phyloP scores from a whole-genome alignment of 2,329 filamentous ascomycete genomes.

The Claviceps paspali region DNA sequence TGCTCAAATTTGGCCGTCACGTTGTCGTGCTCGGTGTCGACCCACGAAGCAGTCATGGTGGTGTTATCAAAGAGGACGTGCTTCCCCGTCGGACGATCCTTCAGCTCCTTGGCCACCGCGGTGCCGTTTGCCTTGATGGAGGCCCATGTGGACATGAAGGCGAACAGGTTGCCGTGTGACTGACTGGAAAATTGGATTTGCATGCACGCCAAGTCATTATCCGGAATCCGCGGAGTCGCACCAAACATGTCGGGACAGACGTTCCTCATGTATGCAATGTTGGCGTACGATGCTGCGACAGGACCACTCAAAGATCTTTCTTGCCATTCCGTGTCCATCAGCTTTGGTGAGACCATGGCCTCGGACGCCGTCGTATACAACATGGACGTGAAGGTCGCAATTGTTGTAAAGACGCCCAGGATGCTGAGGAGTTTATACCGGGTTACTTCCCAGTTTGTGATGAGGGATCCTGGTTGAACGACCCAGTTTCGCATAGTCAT shows the following conservation, averaged over 20 bases:
- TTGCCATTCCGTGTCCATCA: conserved; percentile 43
- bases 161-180: conserved; percentile 53
- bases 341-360: conserved; percentile 57
- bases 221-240: conserved; percentile 21
- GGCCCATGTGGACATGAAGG: conserved; percentile 44
- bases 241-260: conserved; percentile 48
- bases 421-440: conserved; percentile 47
- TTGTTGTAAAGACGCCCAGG: conserved; percentile 48
- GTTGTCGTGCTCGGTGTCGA: conserved; percentile 38
- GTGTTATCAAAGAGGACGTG: conserved; percentile 58
- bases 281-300: conserved; percentile 48
- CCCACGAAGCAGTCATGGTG: conserved; percentile 54
- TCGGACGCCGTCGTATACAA: conserved; percentile 67
- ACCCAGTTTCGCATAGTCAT: conserved; percentile 67
- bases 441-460: conserved; percentile 53
- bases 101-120: conserved; percentile 23
- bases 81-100: conserved; percentile 40
- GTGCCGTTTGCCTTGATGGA: conserved; percentile 27
- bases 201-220: conserved; percentile 41
- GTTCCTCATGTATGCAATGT: conserved; percentile 36
- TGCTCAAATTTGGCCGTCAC: conserved; percentile 33
- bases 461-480: conserved; percentile 54
- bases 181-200: conserved; percentile 55
- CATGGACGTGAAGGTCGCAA: conserved; percentile 47
- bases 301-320: conserved; percentile 33